Percentiles rank a stretch among this genome's conserved stretches.
Evolutionary conservation across 176 grass and related monocot genomes (phyloP).

Genomic region (Ampelocalamus luodianensis): DNA sequence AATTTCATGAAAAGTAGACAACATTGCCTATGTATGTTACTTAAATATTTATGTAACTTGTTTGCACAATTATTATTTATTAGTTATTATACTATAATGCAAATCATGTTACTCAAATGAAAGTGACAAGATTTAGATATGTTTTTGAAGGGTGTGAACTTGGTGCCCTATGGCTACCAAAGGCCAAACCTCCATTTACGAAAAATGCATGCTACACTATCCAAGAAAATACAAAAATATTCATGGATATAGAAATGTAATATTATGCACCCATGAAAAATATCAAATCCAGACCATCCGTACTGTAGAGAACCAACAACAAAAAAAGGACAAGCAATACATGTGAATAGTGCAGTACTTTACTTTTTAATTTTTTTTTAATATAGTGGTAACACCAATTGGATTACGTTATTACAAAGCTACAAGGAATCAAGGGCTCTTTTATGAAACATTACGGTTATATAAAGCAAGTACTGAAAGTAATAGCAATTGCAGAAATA

Average conservation of each 20-base stretch:
- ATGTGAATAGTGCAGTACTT: neutral
- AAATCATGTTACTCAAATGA: too few relatives aligned
- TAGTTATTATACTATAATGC: too few relatives aligned
- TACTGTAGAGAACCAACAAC: neutral
- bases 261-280: neutral
- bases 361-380: neutral
- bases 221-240: neutral
- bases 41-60: neutral
- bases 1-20: neutral
- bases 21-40: neutral
- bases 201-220: neutral
- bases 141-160: neutral
- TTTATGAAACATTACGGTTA: neutral
- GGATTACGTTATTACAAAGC: neutral
- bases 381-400: neutral
- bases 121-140: neutral
- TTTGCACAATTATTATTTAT: neutral
- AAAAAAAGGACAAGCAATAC: neutral
- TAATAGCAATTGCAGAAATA: slow-evolving; percentile 13
- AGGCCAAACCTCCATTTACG: neutral
- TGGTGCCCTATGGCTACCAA: neutral
- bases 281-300: neutral
- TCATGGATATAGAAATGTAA: neutral
- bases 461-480: slow-evolving; percentile 6
- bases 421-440: neutral